A percentile compares a stretch with the other conserved stretches of the same genome.
Conservation (phyloP, 257 asterid genomes). For the Ajuga chamaepitys region DNA sequence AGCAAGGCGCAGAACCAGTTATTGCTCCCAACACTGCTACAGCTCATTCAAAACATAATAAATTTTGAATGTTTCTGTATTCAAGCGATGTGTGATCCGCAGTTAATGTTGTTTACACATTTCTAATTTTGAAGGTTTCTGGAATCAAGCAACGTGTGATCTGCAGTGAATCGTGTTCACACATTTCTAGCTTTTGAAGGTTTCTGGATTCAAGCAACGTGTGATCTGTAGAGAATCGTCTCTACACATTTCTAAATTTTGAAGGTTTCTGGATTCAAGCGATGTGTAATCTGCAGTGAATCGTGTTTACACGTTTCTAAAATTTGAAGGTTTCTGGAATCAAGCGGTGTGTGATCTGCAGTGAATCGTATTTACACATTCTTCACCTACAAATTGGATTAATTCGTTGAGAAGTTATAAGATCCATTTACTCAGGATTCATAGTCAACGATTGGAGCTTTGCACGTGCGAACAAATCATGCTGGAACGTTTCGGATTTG, state of each 20-base stretch:
- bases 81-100: slow-evolving; percentile 6
- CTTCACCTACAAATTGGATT: neutral
- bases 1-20: neutral
- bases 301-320: neutral
- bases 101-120: neutral
- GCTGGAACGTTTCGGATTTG: slow-evolving; percentile 35
- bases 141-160: slow-evolving; percentile 6
- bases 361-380: neutral
- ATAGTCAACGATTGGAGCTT: slow-evolving; percentile 4
- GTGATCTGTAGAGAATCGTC: neutral
- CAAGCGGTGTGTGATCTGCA: slow-evolving; percentile 4
- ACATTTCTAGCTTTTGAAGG: neutral
- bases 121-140: neutral
- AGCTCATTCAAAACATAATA: too few relatives aligned
- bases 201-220: neutral
- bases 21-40: too few relatives aligned
- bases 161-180: neutral
- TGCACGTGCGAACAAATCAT: neutral
- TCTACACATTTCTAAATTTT: too few relatives aligned
- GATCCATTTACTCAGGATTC: slow-evolving; percentile 1
- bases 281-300: slow-evolving; percentile 1
- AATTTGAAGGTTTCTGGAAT: neutral
- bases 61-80: neutral
- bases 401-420: neutral
- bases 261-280: neutral